These are phyloP conservation scores for Umbilicus rupestris DNA, from an alignment of 164 flowering plant genomes.

Conservation along the genomic window DNA sequence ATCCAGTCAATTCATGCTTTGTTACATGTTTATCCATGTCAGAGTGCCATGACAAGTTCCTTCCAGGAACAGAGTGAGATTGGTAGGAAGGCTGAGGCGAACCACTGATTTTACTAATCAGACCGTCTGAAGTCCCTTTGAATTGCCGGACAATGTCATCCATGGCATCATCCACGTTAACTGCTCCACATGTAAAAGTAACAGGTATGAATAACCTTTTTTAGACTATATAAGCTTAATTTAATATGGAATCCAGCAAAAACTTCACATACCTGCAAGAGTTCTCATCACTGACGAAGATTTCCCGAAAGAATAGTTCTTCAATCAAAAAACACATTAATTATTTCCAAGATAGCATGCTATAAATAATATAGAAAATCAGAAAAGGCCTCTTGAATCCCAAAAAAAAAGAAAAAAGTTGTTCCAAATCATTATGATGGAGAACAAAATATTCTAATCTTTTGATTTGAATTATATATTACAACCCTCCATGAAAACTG, in stretches of 20 bases:
- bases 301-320: conserved; percentile 93
- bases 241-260: not conserved
- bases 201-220: not conserved
- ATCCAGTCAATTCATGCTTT: conserved; percentile 27
- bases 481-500: not conserved
- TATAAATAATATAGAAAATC: not conserved
- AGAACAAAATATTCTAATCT: not conserved
- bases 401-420: not conserved
- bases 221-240: not conserved
- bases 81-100: conserved; percentile 34
- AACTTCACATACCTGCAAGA: conserved; percentile 58
- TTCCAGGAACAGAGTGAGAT: conserved; percentile 22
- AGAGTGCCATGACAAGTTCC: conserved; percentile 39
- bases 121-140: conserved; percentile 88
- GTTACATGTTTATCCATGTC: conserved; percentile 29
- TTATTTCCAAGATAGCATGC: not conserved
- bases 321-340: conserved; percentile 17
- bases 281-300: conserved; percentile 95
- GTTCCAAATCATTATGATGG: not conserved
- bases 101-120: conserved; percentile 66
- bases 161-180: conserved; percentile 95
- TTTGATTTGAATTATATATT: not conserved
- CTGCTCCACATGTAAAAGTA: conserved; percentile 26
- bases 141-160: conserved; percentile 95
- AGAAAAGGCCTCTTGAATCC: not conserved